phyloP scores from a whole-genome alignment of 2,329 filamentous ascomycete genomes.

The Penicillium thymicola region DNA sequence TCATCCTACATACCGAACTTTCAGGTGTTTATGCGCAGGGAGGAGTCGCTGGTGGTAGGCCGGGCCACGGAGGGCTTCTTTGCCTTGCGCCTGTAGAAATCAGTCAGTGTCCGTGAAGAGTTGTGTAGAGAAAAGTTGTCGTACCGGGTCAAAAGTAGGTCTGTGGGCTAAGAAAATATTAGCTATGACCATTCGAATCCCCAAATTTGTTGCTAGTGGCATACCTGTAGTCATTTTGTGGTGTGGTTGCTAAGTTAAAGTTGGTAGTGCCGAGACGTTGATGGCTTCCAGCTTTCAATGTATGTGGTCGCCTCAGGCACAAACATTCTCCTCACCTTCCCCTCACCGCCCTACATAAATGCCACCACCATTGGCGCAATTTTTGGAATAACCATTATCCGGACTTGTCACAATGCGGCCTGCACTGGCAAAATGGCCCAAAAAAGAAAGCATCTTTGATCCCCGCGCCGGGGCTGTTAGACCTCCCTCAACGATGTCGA shows the following conservation, averaged over 20 bases:
- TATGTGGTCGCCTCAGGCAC: slow-evolving; percentile 3
- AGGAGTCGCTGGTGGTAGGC: slow-evolving; percentile 96
- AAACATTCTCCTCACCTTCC: slow-evolving; percentile 3
- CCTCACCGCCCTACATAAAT: background rate
- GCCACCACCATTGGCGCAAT: background rate
- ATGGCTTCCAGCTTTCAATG: background rate
- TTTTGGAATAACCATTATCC: background rate
- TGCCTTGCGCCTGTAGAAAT: slow-evolving; percentile 70
- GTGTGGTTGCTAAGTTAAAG: background rate
- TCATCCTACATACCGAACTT: slow-evolving; percentile 61
- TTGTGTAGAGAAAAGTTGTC: slow-evolving; percentile 19
- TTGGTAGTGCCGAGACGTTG: background rate
- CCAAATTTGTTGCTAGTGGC: background rate
- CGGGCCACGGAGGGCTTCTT: slow-evolving; percentile 88
- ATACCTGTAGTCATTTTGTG: slow-evolving; percentile 44
- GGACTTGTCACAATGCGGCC: slow-evolving; percentile 11
- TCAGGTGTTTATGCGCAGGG: slow-evolving; percentile 88
- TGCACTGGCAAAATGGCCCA: slow-evolving; percentile 19
- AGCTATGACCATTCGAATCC: slow-evolving; percentile 1
- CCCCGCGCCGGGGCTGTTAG: slow-evolving; percentile 21
- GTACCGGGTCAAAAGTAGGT: slow-evolving; percentile 92
- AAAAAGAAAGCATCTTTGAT: slow-evolving; percentile 14
- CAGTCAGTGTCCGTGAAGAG: slow-evolving; percentile 25
- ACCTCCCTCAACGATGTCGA: slow-evolving; percentile 63
- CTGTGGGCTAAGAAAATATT: slow-evolving; percentile 59